Conservation (phyloP, 225 moss, liverwort and hornwort genomes). For the Thuidium tamariscinum region DNA sequence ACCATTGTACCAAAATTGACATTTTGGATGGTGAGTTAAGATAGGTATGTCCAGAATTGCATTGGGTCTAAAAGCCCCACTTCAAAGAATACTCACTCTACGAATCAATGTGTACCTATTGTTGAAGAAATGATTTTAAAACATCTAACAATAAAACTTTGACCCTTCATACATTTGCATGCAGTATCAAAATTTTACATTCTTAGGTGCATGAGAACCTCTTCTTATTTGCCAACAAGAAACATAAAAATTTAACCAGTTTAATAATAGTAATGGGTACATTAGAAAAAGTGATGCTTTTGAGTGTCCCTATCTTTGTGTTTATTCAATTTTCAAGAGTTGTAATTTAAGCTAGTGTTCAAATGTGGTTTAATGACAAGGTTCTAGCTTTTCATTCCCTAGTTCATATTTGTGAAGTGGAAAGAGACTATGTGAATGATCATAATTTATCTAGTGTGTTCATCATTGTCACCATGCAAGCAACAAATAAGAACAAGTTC, state of each 20-base stretch:
- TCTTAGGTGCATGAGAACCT: not conserved
- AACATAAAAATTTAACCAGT: not conserved
- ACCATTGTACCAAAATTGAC: rapidly evolving
- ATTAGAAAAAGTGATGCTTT: not conserved
- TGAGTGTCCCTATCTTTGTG: not conserved
- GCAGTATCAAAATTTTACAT: not conserved
- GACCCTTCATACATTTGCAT: not conserved
- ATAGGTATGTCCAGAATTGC: rapidly evolving
- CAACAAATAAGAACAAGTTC: not conserved
- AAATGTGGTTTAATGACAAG: not conserved
- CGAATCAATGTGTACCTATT: not conserved
- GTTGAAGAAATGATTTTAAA: not conserved
- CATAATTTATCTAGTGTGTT: not conserved
- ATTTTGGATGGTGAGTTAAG: not conserved
- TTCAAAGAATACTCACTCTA: not conserved
- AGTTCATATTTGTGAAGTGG: not conserved
- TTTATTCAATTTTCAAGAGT: not conserved
- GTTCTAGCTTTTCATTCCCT: not conserved
- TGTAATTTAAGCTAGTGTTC: not conserved
- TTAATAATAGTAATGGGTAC: too few species aligned
- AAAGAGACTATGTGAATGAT: not conserved
- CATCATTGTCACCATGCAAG: not conserved
- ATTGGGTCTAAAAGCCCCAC: not conserved
- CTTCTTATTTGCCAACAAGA: not conserved
- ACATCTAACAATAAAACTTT: not conserved